Evolutionary conservation across 371 early-diverging fungal genomes (phyloP).

Genomic region (Cokeromyces recurvatus): DNA sequence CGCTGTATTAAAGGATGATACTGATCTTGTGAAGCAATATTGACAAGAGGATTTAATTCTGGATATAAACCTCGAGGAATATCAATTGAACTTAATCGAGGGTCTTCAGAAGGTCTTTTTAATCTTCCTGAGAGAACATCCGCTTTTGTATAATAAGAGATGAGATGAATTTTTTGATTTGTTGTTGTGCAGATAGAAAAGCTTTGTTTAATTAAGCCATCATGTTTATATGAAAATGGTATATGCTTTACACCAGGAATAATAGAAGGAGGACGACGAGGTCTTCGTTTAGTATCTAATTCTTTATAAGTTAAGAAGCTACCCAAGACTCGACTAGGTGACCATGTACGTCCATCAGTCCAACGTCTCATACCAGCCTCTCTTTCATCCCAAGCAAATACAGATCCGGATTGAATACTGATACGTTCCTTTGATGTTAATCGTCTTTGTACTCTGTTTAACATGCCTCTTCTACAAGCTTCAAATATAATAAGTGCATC

Average conservation of each 20-base stretch:
- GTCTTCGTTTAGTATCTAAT: slow-evolving; percentile 56
- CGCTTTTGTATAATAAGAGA: slow-evolving; percentile 78
- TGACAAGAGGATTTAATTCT: slow-evolving; percentile 42
- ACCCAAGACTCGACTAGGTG: slow-evolving; percentile 80
- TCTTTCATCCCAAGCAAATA: slow-evolving; percentile 85
- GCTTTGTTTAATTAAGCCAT: slow-evolving; percentile 83
- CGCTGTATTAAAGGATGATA: neutral
- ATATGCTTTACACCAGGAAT: too few relatives aligned
- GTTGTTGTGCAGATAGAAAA: slow-evolving; percentile 76
- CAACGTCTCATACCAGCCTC: slow-evolving; percentile 88
- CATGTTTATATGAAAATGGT: slow-evolving; percentile 46
- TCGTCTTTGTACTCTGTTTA: slow-evolving; percentile 71
- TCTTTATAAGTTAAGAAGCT: slow-evolving; percentile 80
- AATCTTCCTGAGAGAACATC: slow-evolving; percentile 59
- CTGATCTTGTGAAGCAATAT: slow-evolving; percentile 11
- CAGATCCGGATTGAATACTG: slow-evolving; percentile 77
- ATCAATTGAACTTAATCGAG: slow-evolving; percentile 30
- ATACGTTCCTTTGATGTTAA: slow-evolving; percentile 74
- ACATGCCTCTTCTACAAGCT: slow-evolving; percentile 65
- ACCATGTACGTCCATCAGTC: slow-evolving; percentile 91
- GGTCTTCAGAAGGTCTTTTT: slow-evolving; percentile 42
- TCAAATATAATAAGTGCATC: slow-evolving; percentile 82
- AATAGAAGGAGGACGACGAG: slow-evolving; percentile 9
- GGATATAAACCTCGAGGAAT: slow-evolving; percentile 59
- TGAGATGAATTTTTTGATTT: slow-evolving; percentile 78